Evolutionary conservation across 2,329 filamentous ascomycete genomes (phyloP), one percentile per base, ranked within the genome.

Genomic region (Apiospora hydei): DNA sequence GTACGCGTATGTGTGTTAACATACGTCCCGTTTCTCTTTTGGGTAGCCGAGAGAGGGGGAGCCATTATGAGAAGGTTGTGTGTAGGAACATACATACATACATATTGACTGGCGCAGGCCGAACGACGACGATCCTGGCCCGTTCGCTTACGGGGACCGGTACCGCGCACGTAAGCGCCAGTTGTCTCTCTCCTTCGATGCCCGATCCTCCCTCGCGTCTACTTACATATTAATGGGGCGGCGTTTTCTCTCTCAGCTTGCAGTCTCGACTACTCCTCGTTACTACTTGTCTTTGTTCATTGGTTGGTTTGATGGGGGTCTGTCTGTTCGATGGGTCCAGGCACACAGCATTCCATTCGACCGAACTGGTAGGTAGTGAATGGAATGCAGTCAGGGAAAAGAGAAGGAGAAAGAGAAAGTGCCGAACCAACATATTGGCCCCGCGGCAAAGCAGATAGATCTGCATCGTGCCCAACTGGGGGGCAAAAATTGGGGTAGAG

Each of bases 161-260:
- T 34, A 34, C 51, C 51, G 53, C 53, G 53, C 53, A 61, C 30
- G 53, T 38, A 61, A 38, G 53, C 53, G 53, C 53, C 53, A 38
- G 30, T 18, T 49, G 21, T 21, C 21, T 49, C 46, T 49, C 18
- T 21, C 21, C n/a, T 18, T 49, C 16, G 7, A 5, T 7, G 4
- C 53, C 53, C 30, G 53, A 21, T 61, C 30, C 8, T 8, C 18
- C 53, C 30, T 30, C 53, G 53, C 26, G 26, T 21, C 30, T 38
- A 38, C 34, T 38, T 38, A 38, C 34, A 38, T 38, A 38, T 38
- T n/a, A 10, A 38, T 38, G 53, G 18, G 21, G 46, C 18, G 21
- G 46, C 18, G 46, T 7, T 38, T 61, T 30, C 26, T 30, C 26
- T 30, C 26, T 30, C 26, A 30, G 26, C 26, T 30, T 30, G 26